A percentile compares a stretch with the other conserved stretches of the same genome.
Evolutionary conservation across 2,329 filamentous ascomycete species (phyloP).

Genomic region (Paecilomyces formosus): DNA sequence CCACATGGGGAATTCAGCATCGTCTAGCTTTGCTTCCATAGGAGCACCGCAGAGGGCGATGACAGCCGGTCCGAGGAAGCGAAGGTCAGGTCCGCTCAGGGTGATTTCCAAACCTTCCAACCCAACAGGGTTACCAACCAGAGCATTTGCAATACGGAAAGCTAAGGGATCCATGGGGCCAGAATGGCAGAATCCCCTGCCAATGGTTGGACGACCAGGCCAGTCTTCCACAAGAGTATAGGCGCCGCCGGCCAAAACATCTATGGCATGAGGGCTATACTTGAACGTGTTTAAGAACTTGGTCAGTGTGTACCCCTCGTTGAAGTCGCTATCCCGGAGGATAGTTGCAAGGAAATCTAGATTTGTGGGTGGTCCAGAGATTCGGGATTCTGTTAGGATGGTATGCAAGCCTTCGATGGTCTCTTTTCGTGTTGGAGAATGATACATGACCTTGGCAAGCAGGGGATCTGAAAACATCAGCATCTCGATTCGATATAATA

Average conservation of each 20-base stretch:
- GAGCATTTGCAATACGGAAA: constrained; percentile 51
- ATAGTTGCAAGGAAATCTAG: constrained; percentile 49
- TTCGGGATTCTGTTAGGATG: constrained; percentile 38
- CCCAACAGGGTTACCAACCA: constrained; percentile 49
- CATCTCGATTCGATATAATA: constrained; percentile 2
- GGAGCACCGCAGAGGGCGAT: constrained; percentile 52
- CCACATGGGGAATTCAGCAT: constrained; percentile 47
- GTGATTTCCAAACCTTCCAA: constrained; percentile 55
- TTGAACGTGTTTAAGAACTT: constrained; percentile 48
- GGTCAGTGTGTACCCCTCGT: constrained; percentile 48
- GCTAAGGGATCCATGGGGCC: constrained; percentile 58
- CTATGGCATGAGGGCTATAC: constrained; percentile 45
- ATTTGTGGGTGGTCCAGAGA: constrained; percentile 51
- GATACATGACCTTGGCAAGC: constrained; percentile 53
- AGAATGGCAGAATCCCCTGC: constrained; percentile 51
- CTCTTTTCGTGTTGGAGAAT: constrained; percentile 34
- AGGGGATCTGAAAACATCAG: constrained; percentile 38
- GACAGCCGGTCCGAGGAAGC: constrained; percentile 48
- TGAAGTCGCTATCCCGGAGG: constrained; percentile 40
- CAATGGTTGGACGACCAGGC: constrained; percentile 49
- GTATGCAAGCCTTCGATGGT: constrained; percentile 39
- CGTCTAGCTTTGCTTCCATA: constrained; percentile 47
- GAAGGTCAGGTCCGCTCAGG: constrained; percentile 51
- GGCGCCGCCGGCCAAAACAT: constrained; percentile 49
- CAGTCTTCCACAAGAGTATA: constrained; percentile 55